A percentile compares a stretch with the other conserved stretches of the same genome.
Evolutionary conservation across 495 filamentous ascomycete genomes (phyloP).

Genomic region (Tuber calosporum): DNA sequence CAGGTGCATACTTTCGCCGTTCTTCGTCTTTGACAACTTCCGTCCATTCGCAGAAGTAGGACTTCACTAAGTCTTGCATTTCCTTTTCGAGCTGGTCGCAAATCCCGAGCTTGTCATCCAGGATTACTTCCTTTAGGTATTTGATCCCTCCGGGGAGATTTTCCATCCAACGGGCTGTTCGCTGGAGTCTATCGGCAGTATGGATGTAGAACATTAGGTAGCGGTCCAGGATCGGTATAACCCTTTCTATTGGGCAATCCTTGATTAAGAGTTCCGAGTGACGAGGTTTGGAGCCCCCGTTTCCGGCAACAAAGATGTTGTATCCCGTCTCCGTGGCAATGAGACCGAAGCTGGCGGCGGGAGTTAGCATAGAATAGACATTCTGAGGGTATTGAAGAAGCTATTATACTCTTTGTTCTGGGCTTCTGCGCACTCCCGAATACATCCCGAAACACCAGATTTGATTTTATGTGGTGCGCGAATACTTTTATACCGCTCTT

Average conservation of each 20-base stretch:
- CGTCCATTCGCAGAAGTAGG: conserved; percentile 95
- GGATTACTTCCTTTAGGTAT: conserved; percentile 74
- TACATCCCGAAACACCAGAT: conserved; percentile 84
- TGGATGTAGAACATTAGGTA: conserved; percentile 96
- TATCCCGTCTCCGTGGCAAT: conserved; percentile 93
- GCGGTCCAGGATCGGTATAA: conserved; percentile 80
- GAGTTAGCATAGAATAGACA: not conserved
- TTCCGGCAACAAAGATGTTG: conserved; percentile 90
- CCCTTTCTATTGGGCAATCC: conserved; percentile 78
- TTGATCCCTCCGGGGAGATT: conserved; percentile 76
- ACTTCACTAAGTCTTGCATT: conserved; percentile 79
- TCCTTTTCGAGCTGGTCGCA: conserved; percentile 77
- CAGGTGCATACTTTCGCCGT: conserved; percentile 48
- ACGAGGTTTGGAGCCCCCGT: conserved; percentile 80
- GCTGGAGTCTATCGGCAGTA: conserved; percentile 88
- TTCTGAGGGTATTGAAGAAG: conserved; percentile 27
- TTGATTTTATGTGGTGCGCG: conserved; percentile 90
- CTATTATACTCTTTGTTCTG: conserved; percentile 92
- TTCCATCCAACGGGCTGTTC: conserved; percentile 90
- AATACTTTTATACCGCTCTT: conserved; percentile 92
- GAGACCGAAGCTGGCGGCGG: conserved; percentile 58
- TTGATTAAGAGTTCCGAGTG: conserved; percentile 86
- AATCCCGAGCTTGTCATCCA: conserved; percentile 86
- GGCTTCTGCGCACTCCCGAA: conserved; percentile 89
- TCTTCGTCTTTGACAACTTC: conserved; percentile 67